A percentile compares a stretch with the other conserved stretches of the same genome.
Evolutionary conservation across 257 asterid genomes (phyloP).

Genomic region (Gentiana straminea): DNA sequence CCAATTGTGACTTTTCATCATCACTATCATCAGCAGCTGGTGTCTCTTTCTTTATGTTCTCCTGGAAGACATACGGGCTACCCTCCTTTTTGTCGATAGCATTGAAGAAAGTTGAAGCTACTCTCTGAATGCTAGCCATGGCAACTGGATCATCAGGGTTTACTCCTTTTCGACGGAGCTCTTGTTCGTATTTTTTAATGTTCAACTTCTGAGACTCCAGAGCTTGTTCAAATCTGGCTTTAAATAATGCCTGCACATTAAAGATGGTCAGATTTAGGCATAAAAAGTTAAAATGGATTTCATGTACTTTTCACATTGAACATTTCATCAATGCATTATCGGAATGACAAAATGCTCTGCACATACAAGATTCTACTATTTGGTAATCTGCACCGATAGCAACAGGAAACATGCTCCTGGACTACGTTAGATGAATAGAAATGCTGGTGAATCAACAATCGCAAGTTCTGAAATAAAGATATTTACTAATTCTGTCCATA

Average conservation of each 20-base stretch:
- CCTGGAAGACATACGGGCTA: constrained; percentile 78
- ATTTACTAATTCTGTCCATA: too few relatives aligned
- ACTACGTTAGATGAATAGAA: too few relatives aligned
- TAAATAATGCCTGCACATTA: constrained; percentile 67
- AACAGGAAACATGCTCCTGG: too few relatives aligned
- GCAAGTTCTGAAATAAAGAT: too few relatives aligned
- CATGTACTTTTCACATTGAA: too few relatives aligned
- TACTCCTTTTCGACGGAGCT: constrained; percentile 77
- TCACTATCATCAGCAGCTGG: constrained; percentile 11
- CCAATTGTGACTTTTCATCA: constrained; percentile 37
- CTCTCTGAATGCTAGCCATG: constrained; percentile 97
- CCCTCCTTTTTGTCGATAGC: constrained; percentile 91
- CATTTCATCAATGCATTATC: too few relatives aligned
- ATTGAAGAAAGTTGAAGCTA: constrained; percentile 95
- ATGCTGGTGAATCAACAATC: too few relatives aligned
- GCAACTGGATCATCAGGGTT: constrained; percentile 97
- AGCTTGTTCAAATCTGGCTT: constrained; percentile 96
- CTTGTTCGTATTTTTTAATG: constrained; percentile 87
- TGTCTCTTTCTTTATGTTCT: constrained; percentile 27
- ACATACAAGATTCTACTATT: too few relatives aligned
- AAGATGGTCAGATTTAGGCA: constrained; percentile 2
- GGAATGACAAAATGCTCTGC: too few relatives aligned
- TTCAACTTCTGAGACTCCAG: constrained; percentile 89
- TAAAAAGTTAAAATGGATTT: neutral
- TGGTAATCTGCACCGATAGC: too few relatives aligned